Base-by-base conservation (phyloP, 768 basidiomycete genomes). In the Psilocybe cyanescens region DNA sequence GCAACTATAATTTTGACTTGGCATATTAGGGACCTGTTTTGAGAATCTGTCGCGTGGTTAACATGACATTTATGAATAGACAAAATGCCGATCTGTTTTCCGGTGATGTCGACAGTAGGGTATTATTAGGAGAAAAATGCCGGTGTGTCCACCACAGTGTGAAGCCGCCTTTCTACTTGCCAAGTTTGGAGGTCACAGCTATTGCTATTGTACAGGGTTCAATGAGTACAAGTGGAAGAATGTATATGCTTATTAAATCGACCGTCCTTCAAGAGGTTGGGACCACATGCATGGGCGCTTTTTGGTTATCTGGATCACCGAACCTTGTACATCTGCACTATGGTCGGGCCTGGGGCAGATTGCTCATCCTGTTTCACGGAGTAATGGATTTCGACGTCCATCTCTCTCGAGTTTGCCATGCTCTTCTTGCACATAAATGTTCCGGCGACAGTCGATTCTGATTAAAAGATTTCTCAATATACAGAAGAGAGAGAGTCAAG, bases 381-480 rank as follows among this genome's bases (percentile, higher is more conserved):
- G 64, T 90, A 95, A 72, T 95, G 94, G 39, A 98, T 92, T 78
- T 97, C 95, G 12, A 98, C 86, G 63, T 96, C 91, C 50, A 98
- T 76, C 71, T 97, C 96, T 51, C 97, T 82, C 44, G 91, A 88
- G 72, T 98, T 98, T 3, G 75, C 79, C 35, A 81, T 76, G 69
- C 86, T 92, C 79, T 98, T 98, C 63, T 81, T 82, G 69, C 92
- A 93, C 67, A 85, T 83, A 80, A 98, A 96, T n/a, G 75, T 84
- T 2, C 97, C 97, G 4, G 80, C 72, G 24, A 99, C 87, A 28
- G 82, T 72, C 2, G 90, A 86, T 16, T 92, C 95, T 95, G 45
- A 47, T 35, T 49, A 29, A 60, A 49, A 49, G 49, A 12, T 19
- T 45, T 44, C 28, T 7, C 12, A 46, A 24, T n/a, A 19, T 14